Conservation (phyloP, 345 rosid genomes). For the Gossypium anomalum region DNA sequence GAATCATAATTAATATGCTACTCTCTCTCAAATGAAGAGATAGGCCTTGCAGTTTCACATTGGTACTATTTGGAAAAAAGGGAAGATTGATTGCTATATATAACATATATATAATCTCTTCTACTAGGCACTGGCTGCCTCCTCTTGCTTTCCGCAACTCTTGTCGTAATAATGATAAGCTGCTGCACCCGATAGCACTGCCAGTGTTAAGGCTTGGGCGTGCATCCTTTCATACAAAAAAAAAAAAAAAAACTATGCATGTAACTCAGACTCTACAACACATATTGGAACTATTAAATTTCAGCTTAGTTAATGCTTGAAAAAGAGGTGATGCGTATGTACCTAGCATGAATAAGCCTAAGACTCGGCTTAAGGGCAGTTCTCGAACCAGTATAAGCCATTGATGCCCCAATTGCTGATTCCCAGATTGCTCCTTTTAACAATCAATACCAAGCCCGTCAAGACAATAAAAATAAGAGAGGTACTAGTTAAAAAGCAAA, state of each 20-base stretch:
- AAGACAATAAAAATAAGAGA: not conserved
- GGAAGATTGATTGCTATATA: too few relatives aligned
- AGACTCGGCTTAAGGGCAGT: conserved; percentile 55
- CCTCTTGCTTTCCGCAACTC: conserved; percentile 17
- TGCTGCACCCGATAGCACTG: conserved; percentile 68
- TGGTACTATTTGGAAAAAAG: too few relatives aligned
- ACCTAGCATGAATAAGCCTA: conserved; percentile 73
- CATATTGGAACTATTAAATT: not conserved
- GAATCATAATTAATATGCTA: too few relatives aligned
- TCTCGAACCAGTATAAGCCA: conserved; percentile 29
- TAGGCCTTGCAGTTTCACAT: too few relatives aligned
- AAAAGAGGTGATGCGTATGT: not conserved
- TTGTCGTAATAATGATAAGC: conserved; percentile 55
- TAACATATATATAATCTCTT: too few relatives aligned
- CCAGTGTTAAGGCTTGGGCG: conserved; percentile 66
- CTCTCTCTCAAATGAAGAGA: too few relatives aligned
- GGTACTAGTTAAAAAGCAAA: too few relatives aligned
- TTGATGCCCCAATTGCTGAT: conserved; percentile 54
- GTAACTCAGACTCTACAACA: too few relatives aligned
- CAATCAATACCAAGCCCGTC: not conserved
- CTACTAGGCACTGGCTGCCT: not conserved
- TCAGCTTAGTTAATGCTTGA: not conserved
- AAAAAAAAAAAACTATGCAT: not conserved
- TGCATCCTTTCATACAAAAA: conserved; percentile 42
- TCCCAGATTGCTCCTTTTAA: conserved; percentile 58